Evolutionary conservation across 2,329 filamentous ascomycete species (phyloP), one percentile per base, ranked within the genome.

Genomic region (Xylariaceae sp.): DNA sequence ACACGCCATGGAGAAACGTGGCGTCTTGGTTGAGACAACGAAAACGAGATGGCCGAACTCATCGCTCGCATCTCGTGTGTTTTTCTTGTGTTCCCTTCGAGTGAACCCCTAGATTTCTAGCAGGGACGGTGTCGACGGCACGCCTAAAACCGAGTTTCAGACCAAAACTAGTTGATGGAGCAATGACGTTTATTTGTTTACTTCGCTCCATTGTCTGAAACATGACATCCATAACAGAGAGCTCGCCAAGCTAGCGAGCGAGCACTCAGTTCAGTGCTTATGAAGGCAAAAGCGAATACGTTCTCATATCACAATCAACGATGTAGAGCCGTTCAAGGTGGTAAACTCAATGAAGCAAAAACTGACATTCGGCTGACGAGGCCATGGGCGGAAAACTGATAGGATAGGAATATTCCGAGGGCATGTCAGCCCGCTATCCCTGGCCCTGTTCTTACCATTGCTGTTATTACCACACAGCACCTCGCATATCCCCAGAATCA

Each of bases 361-460:
- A 27, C 22, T 27, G 7, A 7, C 4, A 32, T 36, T 15, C 42
- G 35, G 36, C 43, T 48, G 46, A 52, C 44, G n/a, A 42, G n/a
- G 36, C 32, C 41, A 32, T 17, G 27, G 33, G 17, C 11, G 32
- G n/a, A 27, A 4, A 5, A 7, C 17, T 52, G 40, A 51, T 51
- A 51, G 48, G 45, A n/a, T 27, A 41, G 42, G 48, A 52, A 49
- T n/a, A 42, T 48, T 14, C 38, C 33, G 45, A 47, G 15, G 10
- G 14, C n/a, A 31, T 14, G 19, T 17, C 15, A 42, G 15, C 44
- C 42, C 22, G 22, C 22, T 27, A 27, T 27, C 22, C 22, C 22
- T 27, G 22, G 22, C 22, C 22, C 22, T 27, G 22, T 27, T 27
- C 22, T 27, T 27, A 27, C 22, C 22, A 27, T 7, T 27, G 22